These are phyloP conservation scores for Cicer chorassanicum DNA, from an alignment of 306 rosid species.

Conservation along the genomic window DNA sequence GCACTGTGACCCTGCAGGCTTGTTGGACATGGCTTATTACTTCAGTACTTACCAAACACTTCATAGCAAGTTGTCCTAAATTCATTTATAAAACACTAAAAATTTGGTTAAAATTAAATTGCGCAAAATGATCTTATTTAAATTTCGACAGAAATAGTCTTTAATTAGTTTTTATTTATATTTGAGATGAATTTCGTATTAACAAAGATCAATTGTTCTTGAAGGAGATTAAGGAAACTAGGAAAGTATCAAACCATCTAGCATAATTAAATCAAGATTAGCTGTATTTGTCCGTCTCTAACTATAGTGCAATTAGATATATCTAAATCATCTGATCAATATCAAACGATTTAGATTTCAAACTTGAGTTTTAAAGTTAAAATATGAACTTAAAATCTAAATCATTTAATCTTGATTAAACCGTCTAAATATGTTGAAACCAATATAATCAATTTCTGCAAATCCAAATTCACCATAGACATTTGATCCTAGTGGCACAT, in stretches of 20 bases:
- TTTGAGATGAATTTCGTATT: not conserved
- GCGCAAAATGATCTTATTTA: not conserved
- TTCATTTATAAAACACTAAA: constrained; percentile 28
- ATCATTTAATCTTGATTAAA: too few species aligned
- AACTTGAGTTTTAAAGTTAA: too few species aligned
- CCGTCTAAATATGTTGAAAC: too few species aligned
- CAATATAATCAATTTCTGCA: too few species aligned
- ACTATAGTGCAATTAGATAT: too few species aligned
- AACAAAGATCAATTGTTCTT: not conserved
- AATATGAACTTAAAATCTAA: too few species aligned
- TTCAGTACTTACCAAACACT: constrained; percentile 35
- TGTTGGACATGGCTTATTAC: constrained; percentile 58
- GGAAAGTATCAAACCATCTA: constrained; percentile 21
- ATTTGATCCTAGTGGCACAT: constrained; percentile 23
- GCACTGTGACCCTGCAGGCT: constrained; percentile 45
- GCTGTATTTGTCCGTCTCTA: too few species aligned
- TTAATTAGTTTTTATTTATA: not conserved
- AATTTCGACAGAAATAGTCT: not conserved
- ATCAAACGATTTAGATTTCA: too few species aligned
- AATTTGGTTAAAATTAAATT: constrained; percentile 6
- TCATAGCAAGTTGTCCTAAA: constrained; percentile 41
- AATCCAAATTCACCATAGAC: too few species aligned
- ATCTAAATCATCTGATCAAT: too few species aligned
- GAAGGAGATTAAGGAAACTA: constrained; percentile 30
- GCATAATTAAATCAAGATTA: not conserved